Evolutionary conservation across 2,329 filamentous ascomycete species (phyloP), one percentile per base, ranked within the genome.

Genomic region (Penicillium hesseltinei): DNA sequence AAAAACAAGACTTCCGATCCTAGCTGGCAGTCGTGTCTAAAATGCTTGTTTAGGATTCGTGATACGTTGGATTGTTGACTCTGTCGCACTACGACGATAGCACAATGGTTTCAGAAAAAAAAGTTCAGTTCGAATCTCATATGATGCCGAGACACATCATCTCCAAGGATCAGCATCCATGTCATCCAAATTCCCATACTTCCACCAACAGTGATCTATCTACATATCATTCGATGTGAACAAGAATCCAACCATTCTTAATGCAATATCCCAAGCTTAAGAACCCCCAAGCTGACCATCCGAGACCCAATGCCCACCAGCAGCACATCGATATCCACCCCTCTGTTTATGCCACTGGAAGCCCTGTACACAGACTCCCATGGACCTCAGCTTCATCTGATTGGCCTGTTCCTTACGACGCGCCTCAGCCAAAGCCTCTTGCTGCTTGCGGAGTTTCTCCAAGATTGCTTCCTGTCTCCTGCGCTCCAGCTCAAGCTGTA

Each of bases 311-410:
- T 90, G 88, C 2, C 66, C 67, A 0, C 87, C 87, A 0, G 82
- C 88, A 0, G 79, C 79, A 73, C 88, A 90, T 5, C 85, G 71
- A 70, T 84, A 91, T 0, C 88, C 88, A 1, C 65, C 67, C 1
- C 2, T 40, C 64, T 87, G 80, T 63, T 82, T 84, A 27, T 88
- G 84, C 88, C 88, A 91, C 0, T 56, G 53, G 65, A 47, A 91
- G 0, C 87, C 88, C 19, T 54, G 38, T 0, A 78, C 75, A 69
- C 88, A 92, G 0, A 71, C 49, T 0, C 88, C 88, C 75, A 84
- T 77, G 1, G 62, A 31, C 61, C 67, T 71, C 61, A 91, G 67
- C 63, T 81, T 85, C 39, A 66, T 62, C 71, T 82, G 78, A 11
- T 38, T 25, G n/a, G 64, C 70, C 19, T 70, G 65, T 57, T 82